A percentile compares a stretch with the other conserved stretches of the same genome.
These are phyloP conservation scores for Actinidia arguta DNA, from an alignment of 179 eudicot genomes.

Conservation along the genomic window DNA sequence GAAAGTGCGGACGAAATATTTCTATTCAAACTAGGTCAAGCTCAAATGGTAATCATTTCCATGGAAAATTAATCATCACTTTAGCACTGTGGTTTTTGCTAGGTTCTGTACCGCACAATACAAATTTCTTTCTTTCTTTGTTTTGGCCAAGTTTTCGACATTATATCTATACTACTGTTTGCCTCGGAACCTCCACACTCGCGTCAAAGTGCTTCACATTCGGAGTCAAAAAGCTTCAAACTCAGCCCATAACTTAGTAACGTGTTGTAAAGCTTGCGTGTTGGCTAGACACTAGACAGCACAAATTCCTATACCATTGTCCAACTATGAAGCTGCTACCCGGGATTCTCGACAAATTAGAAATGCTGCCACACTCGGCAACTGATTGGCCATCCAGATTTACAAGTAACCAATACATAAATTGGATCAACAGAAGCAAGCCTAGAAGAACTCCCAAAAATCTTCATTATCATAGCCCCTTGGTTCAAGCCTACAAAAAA, in stretches of 20 bases:
- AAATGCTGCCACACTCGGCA: conserved; percentile 16
- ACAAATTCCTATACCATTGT: conserved; percentile 22
- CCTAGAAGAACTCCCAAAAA: conserved; percentile 1
- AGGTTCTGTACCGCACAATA: conserved; percentile 19
- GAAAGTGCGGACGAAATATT: neutral
- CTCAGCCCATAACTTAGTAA: neutral
- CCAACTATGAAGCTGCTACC: conserved; percentile 10
- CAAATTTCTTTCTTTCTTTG: neutral
- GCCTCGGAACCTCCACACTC: neutral
- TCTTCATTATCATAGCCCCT: conserved; percentile 2
- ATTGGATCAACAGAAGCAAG: conserved; percentile 6
- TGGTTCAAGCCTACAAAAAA: conserved; percentile 2
- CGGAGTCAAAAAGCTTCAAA: neutral
- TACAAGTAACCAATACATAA: conserved; percentile 9
- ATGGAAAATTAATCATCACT: conserved; percentile 4
- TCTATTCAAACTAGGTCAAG: neutral
- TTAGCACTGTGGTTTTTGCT: conserved; percentile 14
- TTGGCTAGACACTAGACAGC: conserved; percentile 3
- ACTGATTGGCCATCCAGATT: conserved; percentile 6
- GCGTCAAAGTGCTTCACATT: conserved; percentile 17
- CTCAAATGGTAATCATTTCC: conserved; percentile 22
- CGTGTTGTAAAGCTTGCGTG: conserved; percentile 3
- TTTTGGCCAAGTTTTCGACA: conserved; percentile 14
- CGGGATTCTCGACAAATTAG: conserved; percentile 4
- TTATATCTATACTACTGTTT: conserved; percentile 18